Conservation (phyloP, 2,329 filamentous ascomycete genomes). For the Myotisia sp. region DNA sequence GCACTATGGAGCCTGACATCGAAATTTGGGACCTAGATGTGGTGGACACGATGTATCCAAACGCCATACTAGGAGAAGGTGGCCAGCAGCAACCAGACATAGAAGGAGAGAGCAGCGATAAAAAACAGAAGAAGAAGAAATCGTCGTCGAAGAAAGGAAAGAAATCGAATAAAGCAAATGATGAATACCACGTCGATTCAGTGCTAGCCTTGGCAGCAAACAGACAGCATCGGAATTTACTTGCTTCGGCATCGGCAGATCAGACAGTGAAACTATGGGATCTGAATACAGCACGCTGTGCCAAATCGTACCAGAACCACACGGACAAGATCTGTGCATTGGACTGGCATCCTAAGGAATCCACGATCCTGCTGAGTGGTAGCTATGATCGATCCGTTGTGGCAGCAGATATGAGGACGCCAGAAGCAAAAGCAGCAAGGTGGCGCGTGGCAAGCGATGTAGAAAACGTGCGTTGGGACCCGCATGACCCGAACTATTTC, state of each 20-base stretch:
- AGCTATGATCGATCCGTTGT: slow-evolving; percentile 91
- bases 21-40: slow-evolving; percentile 97
- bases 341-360: slow-evolving; percentile 78
- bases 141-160: slow-evolving; percentile 63
- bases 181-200: slow-evolving; percentile 85
- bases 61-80: slow-evolving; percentile 76
- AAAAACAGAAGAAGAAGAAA: slow-evolving; percentile 22
- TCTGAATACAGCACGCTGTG: slow-evolving; percentile 76
- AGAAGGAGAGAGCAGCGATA: slow-evolving; percentile 39
- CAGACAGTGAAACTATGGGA: slow-evolving; percentile 98
- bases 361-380: slow-evolving; percentile 78
- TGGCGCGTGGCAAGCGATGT: slow-evolving; percentile 96
- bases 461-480: slow-evolving; percentile 83
- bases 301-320: slow-evolving; percentile 90
- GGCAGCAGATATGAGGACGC: slow-evolving; percentile 90
- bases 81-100: neutral
- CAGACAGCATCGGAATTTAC: slow-evolving; percentile 79
- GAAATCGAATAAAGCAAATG: slow-evolving; percentile 77
- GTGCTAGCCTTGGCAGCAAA: slow-evolving; percentile 86
- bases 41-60: slow-evolving; percentile 95
- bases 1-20: slow-evolving; percentile 96
- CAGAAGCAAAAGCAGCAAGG: slow-evolving; percentile 62
- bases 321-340: slow-evolving; percentile 96
- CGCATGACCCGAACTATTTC: slow-evolving; percentile 84
- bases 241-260: slow-evolving; percentile 90